Evolutionary conservation across 148 eudicot species (phyloP).

Genomic region (Vaccinium myrtillus): DNA sequence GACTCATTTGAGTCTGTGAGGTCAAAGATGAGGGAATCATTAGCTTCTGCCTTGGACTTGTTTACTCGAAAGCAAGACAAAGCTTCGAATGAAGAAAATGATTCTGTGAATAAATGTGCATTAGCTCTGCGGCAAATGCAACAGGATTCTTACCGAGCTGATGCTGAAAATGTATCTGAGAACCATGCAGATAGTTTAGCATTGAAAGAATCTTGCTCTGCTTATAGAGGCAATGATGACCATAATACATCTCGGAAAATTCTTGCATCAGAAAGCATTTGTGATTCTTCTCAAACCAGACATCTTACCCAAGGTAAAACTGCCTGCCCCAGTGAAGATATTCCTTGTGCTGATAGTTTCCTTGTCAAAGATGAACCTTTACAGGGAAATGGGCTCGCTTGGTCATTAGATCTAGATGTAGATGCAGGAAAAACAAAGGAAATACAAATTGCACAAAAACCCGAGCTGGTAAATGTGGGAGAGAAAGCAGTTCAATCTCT

Average conservation of each 20-base stretch:
- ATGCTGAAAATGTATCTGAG: slow-evolving; percentile 22
- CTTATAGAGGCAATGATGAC: slow-evolving; percentile 25
- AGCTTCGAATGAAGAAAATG: slow-evolving; percentile 29
- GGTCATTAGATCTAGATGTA: slow-evolving; percentile 63
- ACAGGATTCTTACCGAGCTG: slow-evolving; percentile 30
- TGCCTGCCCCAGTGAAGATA: slow-evolving; percentile 53
- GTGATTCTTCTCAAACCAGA: slow-evolving; percentile 27
- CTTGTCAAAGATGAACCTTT: slow-evolving; percentile 79
- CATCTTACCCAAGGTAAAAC: slow-evolving; percentile 41
- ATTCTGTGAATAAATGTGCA: slow-evolving; percentile 18
- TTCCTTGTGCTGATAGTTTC: slow-evolving; percentile 52
- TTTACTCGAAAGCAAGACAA: slow-evolving; percentile 41
- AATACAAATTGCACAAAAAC: slow-evolving; percentile 26
- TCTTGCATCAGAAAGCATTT: slow-evolving; percentile 25
- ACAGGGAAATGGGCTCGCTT: slow-evolving; percentile 89
- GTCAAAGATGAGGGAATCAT: slow-evolving; percentile 83
- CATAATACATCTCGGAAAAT: slow-evolving; percentile 21
- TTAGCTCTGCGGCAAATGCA: slow-evolving; percentile 9
- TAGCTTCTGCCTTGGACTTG: slow-evolving; percentile 76
- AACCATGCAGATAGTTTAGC: slow-evolving; percentile 21
- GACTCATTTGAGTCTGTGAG: slow-evolving; percentile 69
- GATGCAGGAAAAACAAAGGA: slow-evolving; percentile 34
- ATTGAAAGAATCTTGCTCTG: slow-evolving; percentile 22
- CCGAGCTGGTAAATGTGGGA: slow-evolving; percentile 20
- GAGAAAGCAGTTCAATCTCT: slow-evolving; percentile 40